Evolutionary conservation across 805 yeast species (phyloP).

Genomic region (Cyberlindnera lachancei): DNA sequence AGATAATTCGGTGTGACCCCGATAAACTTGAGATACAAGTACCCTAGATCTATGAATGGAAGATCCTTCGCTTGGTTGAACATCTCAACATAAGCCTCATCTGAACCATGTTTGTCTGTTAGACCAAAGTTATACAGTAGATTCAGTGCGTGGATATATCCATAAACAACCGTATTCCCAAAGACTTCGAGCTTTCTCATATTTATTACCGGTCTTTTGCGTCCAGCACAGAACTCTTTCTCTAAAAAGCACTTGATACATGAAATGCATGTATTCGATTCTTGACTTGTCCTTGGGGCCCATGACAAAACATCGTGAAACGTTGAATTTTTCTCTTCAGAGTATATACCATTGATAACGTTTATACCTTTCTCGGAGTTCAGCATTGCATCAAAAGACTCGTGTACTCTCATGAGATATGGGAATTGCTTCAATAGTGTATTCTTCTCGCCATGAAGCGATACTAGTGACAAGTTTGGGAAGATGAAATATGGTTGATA

Average conservation of each 20-base stretch:
- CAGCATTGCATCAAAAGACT: background rate
- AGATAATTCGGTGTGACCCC: background rate
- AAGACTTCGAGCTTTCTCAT: background rate
- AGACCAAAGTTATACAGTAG: background rate
- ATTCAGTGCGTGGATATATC: conserved; percentile 1
- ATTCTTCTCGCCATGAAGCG: background rate
- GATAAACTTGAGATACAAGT: conserved; percentile 1
- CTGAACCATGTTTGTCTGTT: background rate
- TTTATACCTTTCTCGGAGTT: too few relatives aligned
- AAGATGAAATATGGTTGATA: background rate
- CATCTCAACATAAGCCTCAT: conserved; percentile 3
- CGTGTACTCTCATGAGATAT: background rate
- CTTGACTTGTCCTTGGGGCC: too few relatives aligned
- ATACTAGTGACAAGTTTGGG: background rate
- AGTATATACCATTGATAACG: background rate
- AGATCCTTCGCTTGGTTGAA: conserved; percentile 3
- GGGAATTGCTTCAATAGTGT: background rate
- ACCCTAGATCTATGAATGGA: conserved; percentile 8
- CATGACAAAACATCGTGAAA: too few relatives aligned
- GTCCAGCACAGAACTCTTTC: too few relatives aligned
- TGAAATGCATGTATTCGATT: too few relatives aligned
- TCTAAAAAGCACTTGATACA: too few relatives aligned
- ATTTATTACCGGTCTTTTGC: too few relatives aligned
- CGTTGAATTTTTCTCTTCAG: too few relatives aligned
- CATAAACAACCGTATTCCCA: background rate